Evolutionary conservation across 768 basidiomycete genomes (phyloP), one percentile per base, ranked within the genome.

Genomic region (Lactifluus hygrophoroides): DNA sequence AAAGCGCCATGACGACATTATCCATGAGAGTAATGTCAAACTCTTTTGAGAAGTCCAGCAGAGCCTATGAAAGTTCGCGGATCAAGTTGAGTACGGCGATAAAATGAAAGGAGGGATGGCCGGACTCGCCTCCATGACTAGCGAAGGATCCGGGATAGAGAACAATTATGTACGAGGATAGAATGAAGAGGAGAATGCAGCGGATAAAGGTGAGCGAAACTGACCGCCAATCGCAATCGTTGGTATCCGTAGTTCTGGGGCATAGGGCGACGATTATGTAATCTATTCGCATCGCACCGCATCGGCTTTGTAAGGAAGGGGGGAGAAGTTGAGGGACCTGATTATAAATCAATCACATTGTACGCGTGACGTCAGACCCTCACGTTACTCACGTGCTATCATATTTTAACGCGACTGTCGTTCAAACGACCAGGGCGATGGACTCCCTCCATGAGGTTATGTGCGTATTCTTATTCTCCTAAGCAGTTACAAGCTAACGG

Each of bases 11-110:
- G 49, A 93, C 91, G 67, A 98, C 90, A 73, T 86, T 89, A 76
- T 99, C 96, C 74, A 98, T 79, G 62, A 97, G 80, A 61, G 78
- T 74, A 71, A 96, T 85, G 80, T 98, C 94, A 74, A 98, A 90
- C 68, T 95, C 93, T 67, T 81, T 83, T 66, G 86, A 86, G 78
- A 94, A 93, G 80, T 96, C 93, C 70, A 96, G 87, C 66, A 96
- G 80, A 72, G 78, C 83, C 94, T 96, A 23, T 34, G 19, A 23
- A 23, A 44, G 35, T 23, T 25, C 42, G 28, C 38, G 5, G 35
- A 46, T 56, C 25, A 5, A 40, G 27, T 35, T 60, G 28, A 56
- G 49, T 46, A 40, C 42, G 3, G 10, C 30, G 14, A 40, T 23
- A 45, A 27, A 34, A 19, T 6, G 2, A 42, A 13, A n/a, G 10